These are phyloP conservation scores for Mycena sanguinolenta DNA, from an alignment of 768 basidiomycete genomes.

Conservation along the genomic window DNA sequence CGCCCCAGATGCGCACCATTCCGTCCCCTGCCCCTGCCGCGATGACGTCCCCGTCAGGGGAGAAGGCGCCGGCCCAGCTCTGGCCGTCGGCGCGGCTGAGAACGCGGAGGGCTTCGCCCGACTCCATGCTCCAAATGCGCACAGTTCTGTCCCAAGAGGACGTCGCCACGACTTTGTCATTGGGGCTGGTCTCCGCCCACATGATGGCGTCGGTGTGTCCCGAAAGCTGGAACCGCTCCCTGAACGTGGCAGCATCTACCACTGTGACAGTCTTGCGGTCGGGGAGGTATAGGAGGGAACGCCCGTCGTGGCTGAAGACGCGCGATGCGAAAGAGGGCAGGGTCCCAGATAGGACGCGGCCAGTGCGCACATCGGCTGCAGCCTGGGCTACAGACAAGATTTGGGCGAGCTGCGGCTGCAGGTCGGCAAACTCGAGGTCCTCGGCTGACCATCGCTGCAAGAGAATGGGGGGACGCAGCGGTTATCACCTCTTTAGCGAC, in stretches of 20 bases:
- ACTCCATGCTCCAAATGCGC: slow-evolving; percentile 35
- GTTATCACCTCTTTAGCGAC: neutral
- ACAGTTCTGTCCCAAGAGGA: slow-evolving; percentile 39
- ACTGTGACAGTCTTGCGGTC: neutral
- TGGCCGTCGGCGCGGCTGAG: slow-evolving; percentile 27
- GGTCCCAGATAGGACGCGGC: neutral
- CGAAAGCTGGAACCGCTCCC: slow-evolving; percentile 19
- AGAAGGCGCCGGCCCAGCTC: slow-evolving; percentile 38
- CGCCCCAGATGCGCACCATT: slow-evolving; percentile 38
- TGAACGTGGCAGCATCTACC: neutral
- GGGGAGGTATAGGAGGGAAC: slow-evolving; percentile 4
- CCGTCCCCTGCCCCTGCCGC: slow-evolving; percentile 36
- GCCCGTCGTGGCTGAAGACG: slow-evolving; percentile 30
- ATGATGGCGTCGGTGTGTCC: slow-evolving; percentile 34
- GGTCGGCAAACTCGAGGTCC: slow-evolving; percentile 7
- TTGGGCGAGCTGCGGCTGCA: neutral
- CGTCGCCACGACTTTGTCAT: slow-evolving; percentile 27
- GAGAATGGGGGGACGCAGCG: slow-evolving; percentile 3
- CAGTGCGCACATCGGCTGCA: neutral
- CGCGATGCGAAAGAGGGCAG: neutral
- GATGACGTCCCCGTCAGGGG: slow-evolving; percentile 38
- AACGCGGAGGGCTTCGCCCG: slow-evolving; percentile 25
- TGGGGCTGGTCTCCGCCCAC: too few relatives aligned
- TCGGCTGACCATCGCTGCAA: slow-evolving; percentile 3
- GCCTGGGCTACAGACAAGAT: neutral